phyloP scores from a whole-genome alignment of 108 stramenopile genomes.

The Cyclotella choctawhatcheeana region DNA sequence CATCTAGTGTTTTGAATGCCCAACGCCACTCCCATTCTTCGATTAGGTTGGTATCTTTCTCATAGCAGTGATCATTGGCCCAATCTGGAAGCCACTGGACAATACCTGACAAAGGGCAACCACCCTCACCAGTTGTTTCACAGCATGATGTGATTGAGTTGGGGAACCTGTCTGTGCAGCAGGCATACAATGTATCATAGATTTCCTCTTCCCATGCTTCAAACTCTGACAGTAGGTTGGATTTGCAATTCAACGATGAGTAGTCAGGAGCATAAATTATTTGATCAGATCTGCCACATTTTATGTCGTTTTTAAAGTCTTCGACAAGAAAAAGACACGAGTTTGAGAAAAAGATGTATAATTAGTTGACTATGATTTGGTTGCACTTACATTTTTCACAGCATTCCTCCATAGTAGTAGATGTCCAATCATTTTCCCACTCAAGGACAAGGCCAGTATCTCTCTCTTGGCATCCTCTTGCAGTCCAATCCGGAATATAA shows the following conservation, averaged over 20 bases:
- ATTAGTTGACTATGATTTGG: no score
- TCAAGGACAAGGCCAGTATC: not conserved
- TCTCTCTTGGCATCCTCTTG: not conserved
- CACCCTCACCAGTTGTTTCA: conserved; percentile 1
- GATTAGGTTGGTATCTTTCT: not conserved
- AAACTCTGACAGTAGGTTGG: not conserved
- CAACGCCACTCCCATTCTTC: not conserved
- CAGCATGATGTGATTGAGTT: not conserved
- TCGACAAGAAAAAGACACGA: not conserved
- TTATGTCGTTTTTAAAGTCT: not conserved
- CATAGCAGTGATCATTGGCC: not conserved
- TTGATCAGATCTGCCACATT: conserved; percentile 1
- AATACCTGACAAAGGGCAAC: not conserved
- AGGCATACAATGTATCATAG: not conserved
- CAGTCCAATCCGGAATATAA: not conserved
- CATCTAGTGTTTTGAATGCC: not conserved
- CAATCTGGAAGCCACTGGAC: not conserved
- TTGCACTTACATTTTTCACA: conserved; percentile 7
- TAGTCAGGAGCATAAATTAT: not conserved
- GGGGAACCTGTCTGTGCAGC: not conserved
- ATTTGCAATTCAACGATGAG: not conserved
- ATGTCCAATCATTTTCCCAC: conserved; percentile 1
- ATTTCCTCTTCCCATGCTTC: not conserved
- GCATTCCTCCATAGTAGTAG: not conserved
- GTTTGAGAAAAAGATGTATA: not conserved